phyloP scores from a whole-genome alignment of 2,329 filamentous ascomycete species.

The Ceratocystis colombiana region DNA sequence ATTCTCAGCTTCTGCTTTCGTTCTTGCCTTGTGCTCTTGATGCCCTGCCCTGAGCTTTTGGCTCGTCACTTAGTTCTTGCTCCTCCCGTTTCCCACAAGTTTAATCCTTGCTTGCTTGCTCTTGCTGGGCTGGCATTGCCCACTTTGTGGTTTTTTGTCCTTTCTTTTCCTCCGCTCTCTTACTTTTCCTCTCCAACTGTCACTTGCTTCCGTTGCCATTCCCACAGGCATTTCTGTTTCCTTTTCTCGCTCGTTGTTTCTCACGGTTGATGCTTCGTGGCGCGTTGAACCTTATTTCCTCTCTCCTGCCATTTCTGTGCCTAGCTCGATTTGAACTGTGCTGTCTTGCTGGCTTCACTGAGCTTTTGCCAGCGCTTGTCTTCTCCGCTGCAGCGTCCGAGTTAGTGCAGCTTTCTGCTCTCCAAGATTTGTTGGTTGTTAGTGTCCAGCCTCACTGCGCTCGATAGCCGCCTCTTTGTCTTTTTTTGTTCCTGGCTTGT shows the following conservation, averaged over 20 bases:
- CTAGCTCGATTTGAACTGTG: background rate
- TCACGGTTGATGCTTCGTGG: too few species aligned
- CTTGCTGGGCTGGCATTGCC: background rate
- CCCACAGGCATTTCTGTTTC: background rate
- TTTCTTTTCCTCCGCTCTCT: constrained; percentile 12
- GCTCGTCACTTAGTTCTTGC: constrained; percentile 5
- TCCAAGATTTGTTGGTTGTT: background rate
- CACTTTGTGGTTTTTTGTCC: constrained; percentile 13
- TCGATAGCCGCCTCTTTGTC: background rate
- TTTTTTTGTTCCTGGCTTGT: background rate
- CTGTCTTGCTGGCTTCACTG: background rate
- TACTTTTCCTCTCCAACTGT: background rate
- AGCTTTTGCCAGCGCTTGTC: background rate
- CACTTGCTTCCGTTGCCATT: background rate
- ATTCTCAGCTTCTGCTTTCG: background rate
- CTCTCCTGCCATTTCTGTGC: too few species aligned
- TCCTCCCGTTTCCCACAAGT: constrained; percentile 18
- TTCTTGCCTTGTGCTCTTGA: background rate
- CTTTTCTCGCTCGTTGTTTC: background rate
- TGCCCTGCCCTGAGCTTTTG: background rate
- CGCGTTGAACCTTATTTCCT: too few species aligned
- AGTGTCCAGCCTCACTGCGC: background rate
- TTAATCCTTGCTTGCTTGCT: constrained; percentile 8
- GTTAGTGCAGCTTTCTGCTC: background rate
- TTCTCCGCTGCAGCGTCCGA: background rate